Evolutionary conservation across 768 basidiomycete genomes (phyloP), one percentile per base, ranked within the genome.

Genomic region (Podaxis sp.): DNA sequence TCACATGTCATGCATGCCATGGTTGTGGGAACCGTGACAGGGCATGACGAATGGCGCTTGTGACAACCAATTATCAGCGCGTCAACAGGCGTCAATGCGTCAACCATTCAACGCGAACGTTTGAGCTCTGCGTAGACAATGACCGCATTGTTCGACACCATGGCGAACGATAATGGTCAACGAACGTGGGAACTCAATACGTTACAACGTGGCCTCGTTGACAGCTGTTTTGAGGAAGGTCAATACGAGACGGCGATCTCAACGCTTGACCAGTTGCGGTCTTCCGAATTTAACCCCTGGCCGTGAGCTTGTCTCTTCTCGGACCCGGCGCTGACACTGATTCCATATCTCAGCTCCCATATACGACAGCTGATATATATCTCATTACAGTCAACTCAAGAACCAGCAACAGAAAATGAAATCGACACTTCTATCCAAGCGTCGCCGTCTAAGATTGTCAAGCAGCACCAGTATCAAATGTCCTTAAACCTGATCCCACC

Each of bases 151-250:
- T 5, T 17, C 17, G 5, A 38, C 46, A n/a, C 13, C n/a, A 62
- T 62, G 61, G 24, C 54, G 4, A 49, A 29, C 29, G 27, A 49
- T 27, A 27, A 19, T 24, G n/a, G 17, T 15, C 38, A 24, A 27
- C 46, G 24, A 24, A 24, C 54, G 55, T 60, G 57, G 62, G 65
- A 67, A 46, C 54, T 67, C 3, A 55, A 41, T 4, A 54, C 57
- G 3, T 47, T 66, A 17, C 68, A 69, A 37, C 63, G 68, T 27
- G 68, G 64, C 5, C 63, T 90, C 3, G 87, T 91, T 19, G 89
- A 92, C 69, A 85, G 80, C 57, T 87, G 87, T 63, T 83, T 92
- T 19, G 91, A 93, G 67, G 91, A 93, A 71, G 85, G 86, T 17
- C 88, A 91, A 62, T 90, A 89, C 65, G 86, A 90, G 66, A 78